These are phyloP conservation scores for Trichocomaceae sp. DNA, from an alignment of 2,329 filamentous ascomycete genomes.

Conservation along the genomic window DNA sequence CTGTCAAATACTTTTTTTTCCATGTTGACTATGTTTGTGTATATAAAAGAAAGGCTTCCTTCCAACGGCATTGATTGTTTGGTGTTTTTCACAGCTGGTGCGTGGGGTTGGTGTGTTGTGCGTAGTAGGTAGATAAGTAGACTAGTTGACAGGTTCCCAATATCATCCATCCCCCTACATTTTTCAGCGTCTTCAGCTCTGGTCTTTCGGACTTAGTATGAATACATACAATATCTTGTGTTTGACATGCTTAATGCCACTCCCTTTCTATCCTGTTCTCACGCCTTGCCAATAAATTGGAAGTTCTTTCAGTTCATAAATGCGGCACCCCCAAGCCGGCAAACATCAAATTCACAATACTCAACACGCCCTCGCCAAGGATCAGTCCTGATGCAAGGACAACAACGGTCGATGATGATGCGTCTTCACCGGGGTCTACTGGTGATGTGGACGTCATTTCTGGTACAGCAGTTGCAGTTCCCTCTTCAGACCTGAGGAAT, in stretches of 20 bases:
- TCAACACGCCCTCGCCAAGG: constrained; percentile 82
- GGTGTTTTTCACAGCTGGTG: not conserved
- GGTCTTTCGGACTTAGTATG: not conserved
- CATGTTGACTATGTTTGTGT: not conserved
- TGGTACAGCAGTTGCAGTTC: not conserved
- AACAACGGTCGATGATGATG: constrained; percentile 60
- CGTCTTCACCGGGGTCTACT: constrained; percentile 19
- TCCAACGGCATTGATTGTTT: not conserved
- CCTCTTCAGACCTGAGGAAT: not conserved
- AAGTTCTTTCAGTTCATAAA: constrained; percentile 42
- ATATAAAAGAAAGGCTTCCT: not conserved
- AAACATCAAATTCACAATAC: constrained; percentile 79
- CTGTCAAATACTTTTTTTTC: constrained; percentile 12
- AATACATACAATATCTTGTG: no score
- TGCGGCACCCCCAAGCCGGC: constrained; percentile 73
- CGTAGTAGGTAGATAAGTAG: not conserved
- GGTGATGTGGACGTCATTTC: not conserved
- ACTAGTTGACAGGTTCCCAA: not conserved
- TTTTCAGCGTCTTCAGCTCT: not conserved
- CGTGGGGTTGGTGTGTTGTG: not conserved
- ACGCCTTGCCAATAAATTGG: no score
- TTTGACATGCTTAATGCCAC: no score
- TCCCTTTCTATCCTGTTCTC: not conserved
- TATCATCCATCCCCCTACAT: not conserved
- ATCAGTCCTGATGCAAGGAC: constrained; percentile 88